A percentile compares a stretch with the other conserved stretches of the same genome.
Evolutionary conservation across 1,139 yeast species (phyloP).

Genomic region (Kodamaea fungicola): DNA sequence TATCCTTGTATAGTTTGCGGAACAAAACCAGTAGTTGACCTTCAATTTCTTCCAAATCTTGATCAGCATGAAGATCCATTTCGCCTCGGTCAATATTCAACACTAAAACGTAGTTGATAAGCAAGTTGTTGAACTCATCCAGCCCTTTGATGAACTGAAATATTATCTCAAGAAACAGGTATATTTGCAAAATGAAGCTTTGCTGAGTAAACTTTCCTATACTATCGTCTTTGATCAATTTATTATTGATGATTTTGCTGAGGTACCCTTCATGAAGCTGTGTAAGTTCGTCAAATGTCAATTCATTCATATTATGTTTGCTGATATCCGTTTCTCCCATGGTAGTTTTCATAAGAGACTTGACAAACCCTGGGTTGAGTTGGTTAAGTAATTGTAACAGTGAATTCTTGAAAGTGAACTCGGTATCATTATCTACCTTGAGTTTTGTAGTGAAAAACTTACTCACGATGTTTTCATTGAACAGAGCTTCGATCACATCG

Average conservation of each 20-base stretch:
- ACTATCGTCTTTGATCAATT: slow-evolving; percentile 31
- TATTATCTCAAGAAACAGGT: slow-evolving; percentile 37
- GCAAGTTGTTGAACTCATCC: slow-evolving; percentile 39
- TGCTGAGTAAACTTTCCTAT: slow-evolving; percentile 40
- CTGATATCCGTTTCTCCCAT: slow-evolving; percentile 6
- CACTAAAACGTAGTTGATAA: slow-evolving; percentile 24
- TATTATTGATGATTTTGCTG: slow-evolving; percentile 34
- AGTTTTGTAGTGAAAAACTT: slow-evolving; percentile 19
- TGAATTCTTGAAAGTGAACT: slow-evolving; percentile 7
- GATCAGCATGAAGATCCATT: slow-evolving; percentile 14
- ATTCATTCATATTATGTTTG: slow-evolving; percentile 15
- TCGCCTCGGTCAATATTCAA: slow-evolving; percentile 22
- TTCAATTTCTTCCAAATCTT: slow-evolving; percentile 25
- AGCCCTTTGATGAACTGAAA: slow-evolving; percentile 43
- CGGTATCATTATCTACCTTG: slow-evolving; percentile 8
- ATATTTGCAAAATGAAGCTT: slow-evolving; percentile 45
- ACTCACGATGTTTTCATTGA: slow-evolving; percentile 23
- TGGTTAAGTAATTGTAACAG: slow-evolving; percentile 12
- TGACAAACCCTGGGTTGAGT: slow-evolving; percentile 12
- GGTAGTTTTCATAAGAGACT: slow-evolving; percentile 6
- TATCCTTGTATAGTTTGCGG: slow-evolving; percentile 21
- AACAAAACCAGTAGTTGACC: slow-evolving; percentile 23
- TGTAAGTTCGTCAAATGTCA: slow-evolving; percentile 49
- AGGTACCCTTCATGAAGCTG: slow-evolving; percentile 40
- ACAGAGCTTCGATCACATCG: slow-evolving; percentile 49